Base-by-base conservation (phyloP, 2,329 filamentous ascomycete genomes). In the Penicillium italicum region DNA sequence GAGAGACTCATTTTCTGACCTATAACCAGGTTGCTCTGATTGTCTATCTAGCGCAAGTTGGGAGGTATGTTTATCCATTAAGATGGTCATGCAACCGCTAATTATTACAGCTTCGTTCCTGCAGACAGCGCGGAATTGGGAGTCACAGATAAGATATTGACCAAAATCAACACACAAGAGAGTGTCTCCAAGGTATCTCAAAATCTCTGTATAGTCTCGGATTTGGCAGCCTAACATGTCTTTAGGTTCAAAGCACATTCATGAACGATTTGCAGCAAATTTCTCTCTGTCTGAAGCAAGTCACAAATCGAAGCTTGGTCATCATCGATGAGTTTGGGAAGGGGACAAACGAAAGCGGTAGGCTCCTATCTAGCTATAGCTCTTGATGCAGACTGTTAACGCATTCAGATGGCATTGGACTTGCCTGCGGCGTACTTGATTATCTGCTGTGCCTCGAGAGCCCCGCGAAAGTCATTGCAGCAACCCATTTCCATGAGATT, bases 281-380 rank as follows among this genome's bases (percentile, higher is more conserved):
- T 11, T 86, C 89, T 0, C 82, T 94, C 53, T 85, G 89, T 0
- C 79, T 94, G 47, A 88, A 82, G 55, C 82, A 90, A 50, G 85
- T 88, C 4, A 96, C 91, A 0, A 78, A 82, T 12, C 82, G 85
- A 45, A 97, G 90, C 66, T 77, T 99, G 6, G 72, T 99, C 1
- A 79, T 99, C n/a, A 85, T 97, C 42, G 94, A 99, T 65, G 94
- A 99, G 67, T 97, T 99, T 65, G 85, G 86, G 1, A 88, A 88
- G 70, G 86, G 85, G 2, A 88, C 85, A 0, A 82, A 85, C 56
- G 80, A 82, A 12, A 79, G 78, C 56, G 79, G 79, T 79, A 42
- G 36, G 64, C 62, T 1, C 20, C 8, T 1, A 16, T 37, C 20
- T 36, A 16, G 28, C 33, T 24, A 12, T 6, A 4, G 24, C 41